These are phyloP conservation scores for Phaffia australis DNA, from an alignment of 768 basidiomycete species.

Conservation along the genomic window DNA sequence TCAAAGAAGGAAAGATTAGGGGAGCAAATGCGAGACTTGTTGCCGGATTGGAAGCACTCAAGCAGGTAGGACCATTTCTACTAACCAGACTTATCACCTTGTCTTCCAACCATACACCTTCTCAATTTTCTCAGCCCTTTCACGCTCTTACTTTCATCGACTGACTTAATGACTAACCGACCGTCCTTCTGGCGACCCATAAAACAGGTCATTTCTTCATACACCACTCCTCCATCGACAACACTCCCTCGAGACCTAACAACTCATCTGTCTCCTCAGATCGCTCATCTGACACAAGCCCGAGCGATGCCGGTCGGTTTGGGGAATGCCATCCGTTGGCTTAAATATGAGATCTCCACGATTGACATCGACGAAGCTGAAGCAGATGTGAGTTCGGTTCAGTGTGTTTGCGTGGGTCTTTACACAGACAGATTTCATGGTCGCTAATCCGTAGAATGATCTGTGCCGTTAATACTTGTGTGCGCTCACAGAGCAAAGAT, in stretches of 20 bases:
- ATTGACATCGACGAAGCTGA: conserved; percentile 88
- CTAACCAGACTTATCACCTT: conserved; percentile 24
- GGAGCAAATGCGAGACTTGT: conserved; percentile 95
- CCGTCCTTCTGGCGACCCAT: conserved; percentile 29
- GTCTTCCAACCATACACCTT: not conserved
- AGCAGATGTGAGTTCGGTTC: conserved; percentile 59
- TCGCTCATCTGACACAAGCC: conserved; percentile 74
- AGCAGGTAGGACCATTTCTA: conserved; percentile 53
- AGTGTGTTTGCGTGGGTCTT: not conserved
- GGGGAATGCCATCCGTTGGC: conserved; percentile 85
- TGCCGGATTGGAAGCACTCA: conserved; percentile 80
- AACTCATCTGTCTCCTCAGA: conserved; percentile 85
- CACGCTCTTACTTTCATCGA: conserved; percentile 32
- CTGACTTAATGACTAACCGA: conserved; percentile 5
- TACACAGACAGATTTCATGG: not conserved
- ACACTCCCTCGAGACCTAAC: conserved; percentile 83
- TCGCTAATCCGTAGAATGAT: not conserved
- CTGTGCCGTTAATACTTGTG: not conserved
- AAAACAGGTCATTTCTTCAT: conserved; percentile 74
- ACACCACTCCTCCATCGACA: conserved; percentile 71
- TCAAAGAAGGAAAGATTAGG: conserved; percentile 80
- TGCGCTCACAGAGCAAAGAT: conserved; percentile 62
- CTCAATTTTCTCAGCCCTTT: conserved; percentile 28
- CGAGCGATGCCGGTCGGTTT: conserved; percentile 85
- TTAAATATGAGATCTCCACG: conserved; percentile 88